Evolutionary conservation across 2,329 filamentous ascomycete species (phyloP), one percentile per base, ranked within the genome.

Genomic region (Phyllosticta capitalensis): DNA sequence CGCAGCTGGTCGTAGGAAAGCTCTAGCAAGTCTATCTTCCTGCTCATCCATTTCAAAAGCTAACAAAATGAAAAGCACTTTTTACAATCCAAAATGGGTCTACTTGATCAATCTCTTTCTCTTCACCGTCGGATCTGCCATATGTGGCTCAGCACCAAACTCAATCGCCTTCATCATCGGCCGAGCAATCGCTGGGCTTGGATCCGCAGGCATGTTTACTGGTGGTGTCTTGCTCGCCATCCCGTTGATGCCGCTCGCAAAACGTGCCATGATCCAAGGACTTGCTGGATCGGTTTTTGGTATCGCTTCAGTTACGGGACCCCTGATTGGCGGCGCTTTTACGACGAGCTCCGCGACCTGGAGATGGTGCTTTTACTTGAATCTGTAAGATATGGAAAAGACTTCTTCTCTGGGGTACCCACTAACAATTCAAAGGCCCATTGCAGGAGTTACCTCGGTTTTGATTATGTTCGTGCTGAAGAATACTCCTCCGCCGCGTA

Each of bases 51-150:
- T 1, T 6, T n/a, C 7, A 6, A 6, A 7, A n/a, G 14, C 17
- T 45, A 45, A 45, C 14, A 4, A n/a, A 4, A 7, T n/a, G 14
- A 2, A 45, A 17, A 45, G 38, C 66, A 77, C 75, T 38, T 78
- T 74, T 67, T 78, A 76, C 66, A 17, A 72, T 72, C 66, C 81
- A 79, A 67, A 77, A 26, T 22, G 70, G 70, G 68, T 78, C 50
- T 80, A 74, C 65, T 63, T 81, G 10, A 62, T 62, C 19, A 74
- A 75, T 0, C 69, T 80, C 24, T 63, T 71, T 61, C 74, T 79
- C 65, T 82, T 82, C 67, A 78, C 81, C 63, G 58, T 81, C 58
- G 80, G 80, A 19, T 78, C 75, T 17, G 69, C 78, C 7, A 70
- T 82, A 59, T 81, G 79, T 61, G 80, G 76, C 63, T 72, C 76